phyloP scores from a whole-genome alignment of 2,329 filamentous ascomycete species.

The Xylariomycetidae sp. region DNA sequence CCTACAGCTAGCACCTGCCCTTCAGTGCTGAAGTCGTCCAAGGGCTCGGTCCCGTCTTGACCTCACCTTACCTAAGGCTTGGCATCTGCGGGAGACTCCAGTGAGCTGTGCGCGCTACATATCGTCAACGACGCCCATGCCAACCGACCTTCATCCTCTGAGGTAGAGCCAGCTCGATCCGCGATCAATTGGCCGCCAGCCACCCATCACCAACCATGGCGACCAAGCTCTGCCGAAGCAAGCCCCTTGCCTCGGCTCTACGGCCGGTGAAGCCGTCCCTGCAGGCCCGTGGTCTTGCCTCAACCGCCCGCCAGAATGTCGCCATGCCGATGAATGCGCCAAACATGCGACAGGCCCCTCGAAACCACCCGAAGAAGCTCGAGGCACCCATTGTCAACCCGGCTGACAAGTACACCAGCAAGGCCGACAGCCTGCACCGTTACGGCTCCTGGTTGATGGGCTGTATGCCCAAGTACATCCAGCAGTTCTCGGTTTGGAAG shows the following conservation, averaged over 20 bases:
- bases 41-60: too few relatives aligned
- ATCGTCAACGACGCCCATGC: too few relatives aligned
- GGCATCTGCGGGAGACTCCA: too few relatives aligned
- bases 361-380: constrained; percentile 55
- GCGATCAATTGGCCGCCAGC: constrained; percentile 40
- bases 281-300: constrained; percentile 39
- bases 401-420: constrained; percentile 84
- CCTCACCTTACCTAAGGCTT: too few relatives aligned
- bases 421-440: constrained; percentile 80
- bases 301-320: constrained; percentile 43
- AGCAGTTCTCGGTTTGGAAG: constrained; percentile 99
- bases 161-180: constrained; percentile 4
- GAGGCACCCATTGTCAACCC: constrained; percentile 81
- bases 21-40: too few relatives aligned
- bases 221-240: constrained; percentile 52
- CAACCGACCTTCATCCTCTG: constrained; percentile 2
- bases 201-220: constrained; percentile 44
- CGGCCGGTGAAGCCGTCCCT: constrained; percentile 43
- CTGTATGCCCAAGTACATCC: constrained; percentile 93
- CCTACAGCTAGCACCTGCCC: too few relatives aligned
- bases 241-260: constrained; percentile 50
- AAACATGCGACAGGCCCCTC: constrained; percentile 62
- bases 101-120: too few relatives aligned
- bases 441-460: constrained; percentile 97
- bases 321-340: constrained; percentile 53